These are phyloP conservation scores for Exophiala xenobiotica DNA, from an alignment of 2,329 filamentous ascomycete species.

Conservation along the genomic window DNA sequence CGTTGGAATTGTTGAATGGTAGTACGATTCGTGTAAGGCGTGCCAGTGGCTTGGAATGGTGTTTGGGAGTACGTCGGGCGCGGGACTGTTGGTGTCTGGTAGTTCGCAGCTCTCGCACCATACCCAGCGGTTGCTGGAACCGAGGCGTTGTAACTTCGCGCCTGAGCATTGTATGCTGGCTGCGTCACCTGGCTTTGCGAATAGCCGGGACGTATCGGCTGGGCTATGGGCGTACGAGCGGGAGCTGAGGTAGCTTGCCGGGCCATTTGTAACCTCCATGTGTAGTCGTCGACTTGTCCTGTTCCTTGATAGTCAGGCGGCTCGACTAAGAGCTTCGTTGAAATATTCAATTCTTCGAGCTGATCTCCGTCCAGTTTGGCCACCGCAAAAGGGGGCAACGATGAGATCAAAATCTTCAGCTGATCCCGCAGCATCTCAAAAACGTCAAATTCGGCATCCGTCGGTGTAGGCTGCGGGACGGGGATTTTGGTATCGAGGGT, in stretches of 20 bases:
- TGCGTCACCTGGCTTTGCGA: conserved; percentile 19
- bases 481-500: conserved; percentile 44
- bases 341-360: conserved; percentile 78
- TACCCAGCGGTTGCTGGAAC: conserved; percentile 33
- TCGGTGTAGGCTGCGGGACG: conserved; percentile 53
- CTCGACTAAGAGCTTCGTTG: conserved; percentile 71
- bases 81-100: conserved; percentile 37
- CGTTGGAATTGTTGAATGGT: conserved; percentile 44
- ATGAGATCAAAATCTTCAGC: conserved; percentile 69
- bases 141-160: conserved; percentile 23
- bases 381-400: conserved; percentile 78
- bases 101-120: conserved; percentile 35
- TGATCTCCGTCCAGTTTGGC: conserved; percentile 84
- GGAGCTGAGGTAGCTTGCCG: conserved; percentile 35
- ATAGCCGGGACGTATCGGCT: conserved; percentile 26
- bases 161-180: conserved; percentile 23
- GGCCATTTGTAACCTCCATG: conserved; percentile 46
- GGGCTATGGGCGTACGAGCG: conserved; percentile 30
- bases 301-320: conserved; percentile 72
- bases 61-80: conserved; percentile 38
- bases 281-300: conserved; percentile 78
- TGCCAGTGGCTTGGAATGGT: conserved; percentile 37
- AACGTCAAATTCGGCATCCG: conserved; percentile 54
- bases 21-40: conserved; percentile 36
- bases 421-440: conserved; percentile 77